Percentiles rank a stretch among this genome's conserved stretches.
phyloP scores from a whole-genome alignment of 495 filamentous ascomycete species.

The Apiosordaria backusii region DNA sequence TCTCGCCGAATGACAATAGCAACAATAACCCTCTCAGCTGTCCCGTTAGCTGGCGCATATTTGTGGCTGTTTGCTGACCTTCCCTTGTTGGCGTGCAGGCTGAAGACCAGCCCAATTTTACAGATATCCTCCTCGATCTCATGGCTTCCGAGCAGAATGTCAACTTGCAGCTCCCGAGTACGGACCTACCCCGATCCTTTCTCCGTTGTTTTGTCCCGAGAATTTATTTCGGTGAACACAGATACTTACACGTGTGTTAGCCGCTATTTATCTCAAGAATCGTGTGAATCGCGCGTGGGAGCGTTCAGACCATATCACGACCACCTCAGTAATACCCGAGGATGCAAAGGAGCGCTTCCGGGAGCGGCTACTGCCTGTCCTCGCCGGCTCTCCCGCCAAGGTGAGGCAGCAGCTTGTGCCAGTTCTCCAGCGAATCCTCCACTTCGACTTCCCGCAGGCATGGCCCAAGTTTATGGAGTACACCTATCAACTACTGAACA shows the following conservation, averaged over 20 bases:
- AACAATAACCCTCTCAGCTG: neutral
- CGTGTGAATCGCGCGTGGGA: conserved; percentile 89
- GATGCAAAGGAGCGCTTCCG: conserved; percentile 85
- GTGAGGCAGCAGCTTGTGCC: conserved; percentile 89
- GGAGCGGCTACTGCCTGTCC: conserved; percentile 79
- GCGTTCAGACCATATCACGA: conserved; percentile 64
- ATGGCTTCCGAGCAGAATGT: conserved; percentile 81
- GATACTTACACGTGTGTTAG: conserved; percentile 45
- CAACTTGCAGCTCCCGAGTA: conserved; percentile 83
- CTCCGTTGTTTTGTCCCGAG: neutral
- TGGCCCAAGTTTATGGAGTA: conserved; percentile 94
- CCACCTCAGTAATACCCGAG: conserved; percentile 70
- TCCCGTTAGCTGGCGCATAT: conserved; percentile 7
- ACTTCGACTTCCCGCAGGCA: conserved; percentile 87
- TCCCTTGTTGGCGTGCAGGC: conserved; percentile 54
- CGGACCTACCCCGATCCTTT: conserved; percentile 26
- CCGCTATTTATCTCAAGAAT: conserved; percentile 97
- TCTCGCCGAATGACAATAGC: neutral
- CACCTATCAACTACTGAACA: conserved; percentile 78
- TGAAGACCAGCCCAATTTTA: conserved; percentile 85
- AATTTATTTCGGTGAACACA: neutral
- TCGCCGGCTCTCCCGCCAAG: conserved; percentile 72
- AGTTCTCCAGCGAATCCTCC: conserved; percentile 89
- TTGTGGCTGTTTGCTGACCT: conserved; percentile 13
- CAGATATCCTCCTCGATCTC: conserved; percentile 86